Percentiles rank a stretch among this genome's conserved stretches.
Evolutionary conservation across 768 basidiomycete genomes (phyloP).

Genomic region (Scleroderma citrinum): DNA sequence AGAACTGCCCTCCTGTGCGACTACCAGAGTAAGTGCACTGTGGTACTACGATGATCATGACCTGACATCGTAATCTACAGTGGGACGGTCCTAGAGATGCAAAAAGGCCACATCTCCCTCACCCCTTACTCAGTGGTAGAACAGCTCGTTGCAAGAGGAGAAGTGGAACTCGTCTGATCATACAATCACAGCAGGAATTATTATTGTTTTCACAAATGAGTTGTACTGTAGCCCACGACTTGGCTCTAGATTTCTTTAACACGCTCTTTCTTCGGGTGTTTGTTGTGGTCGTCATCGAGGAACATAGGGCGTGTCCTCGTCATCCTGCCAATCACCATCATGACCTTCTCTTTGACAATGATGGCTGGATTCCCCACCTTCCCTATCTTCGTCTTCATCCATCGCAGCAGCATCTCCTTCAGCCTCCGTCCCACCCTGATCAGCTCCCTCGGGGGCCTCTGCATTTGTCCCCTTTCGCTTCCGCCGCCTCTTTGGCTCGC

Average conservation of each 20-base stretch:
- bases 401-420: conserved; percentile 30
- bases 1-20: conserved; percentile 58
- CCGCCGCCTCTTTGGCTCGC: conserved; percentile 42
- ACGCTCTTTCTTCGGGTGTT: background rate
- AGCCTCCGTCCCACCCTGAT: conserved; percentile 34
- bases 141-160: conserved; percentile 62
- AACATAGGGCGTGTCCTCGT: conserved; percentile 40
- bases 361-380: conserved; percentile 33
- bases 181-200: conserved; percentile 9
- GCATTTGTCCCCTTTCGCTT: conserved; percentile 38
- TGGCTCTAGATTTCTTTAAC: background rate
- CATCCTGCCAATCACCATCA: conserved; percentile 37
- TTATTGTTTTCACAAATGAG: conserved; percentile 5
- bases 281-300: conserved; percentile 24
- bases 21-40: conserved; percentile 57
- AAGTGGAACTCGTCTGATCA: conserved; percentile 68
- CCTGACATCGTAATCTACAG: conserved; percentile 30
- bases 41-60: background rate
- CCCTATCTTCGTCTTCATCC: conserved; percentile 41
- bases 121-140: conserved; percentile 74
- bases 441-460: conserved; percentile 29
- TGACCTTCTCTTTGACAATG: conserved; percentile 28
- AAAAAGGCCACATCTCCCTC: conserved; percentile 76
- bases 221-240: conserved; percentile 7
- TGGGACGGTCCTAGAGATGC: conserved; percentile 66